Conservation (phyloP, 2,329 filamentous ascomycete genomes). For the Boeremia exigua region DNA sequence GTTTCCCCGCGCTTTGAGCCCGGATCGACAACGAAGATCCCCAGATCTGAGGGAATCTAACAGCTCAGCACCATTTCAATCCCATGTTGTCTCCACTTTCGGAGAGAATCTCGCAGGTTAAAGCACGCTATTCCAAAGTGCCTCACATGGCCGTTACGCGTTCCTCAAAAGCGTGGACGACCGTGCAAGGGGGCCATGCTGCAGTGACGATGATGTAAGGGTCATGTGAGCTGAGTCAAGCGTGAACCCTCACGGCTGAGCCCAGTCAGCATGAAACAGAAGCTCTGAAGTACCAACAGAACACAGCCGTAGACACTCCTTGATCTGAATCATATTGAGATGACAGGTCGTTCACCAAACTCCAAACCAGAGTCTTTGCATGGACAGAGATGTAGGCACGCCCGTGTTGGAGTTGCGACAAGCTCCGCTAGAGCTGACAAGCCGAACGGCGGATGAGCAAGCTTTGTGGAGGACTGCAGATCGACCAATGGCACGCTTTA, state of each 20-base stretch:
- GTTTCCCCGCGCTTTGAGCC: conserved; percentile 12
- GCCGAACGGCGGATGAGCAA: conserved; percentile 4
- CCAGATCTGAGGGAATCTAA: conserved; percentile 5
- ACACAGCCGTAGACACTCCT: background rate
- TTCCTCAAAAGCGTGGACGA: background rate
- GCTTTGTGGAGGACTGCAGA: conserved; percentile 4
- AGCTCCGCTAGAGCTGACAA: conserved; percentile 10
- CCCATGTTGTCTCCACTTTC: conserved; percentile 2
- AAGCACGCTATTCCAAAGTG: background rate
- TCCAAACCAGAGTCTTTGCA: background rate
- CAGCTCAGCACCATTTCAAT: background rate
- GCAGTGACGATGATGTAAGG: conserved; percentile 5
- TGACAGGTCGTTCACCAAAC: background rate
- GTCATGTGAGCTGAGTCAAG: background rate
- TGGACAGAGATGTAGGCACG: background rate
- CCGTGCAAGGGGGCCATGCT: conserved; percentile 3
- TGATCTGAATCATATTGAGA: background rate
- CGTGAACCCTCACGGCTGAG: background rate
- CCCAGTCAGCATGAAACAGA: background rate
- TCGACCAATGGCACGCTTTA: background rate
- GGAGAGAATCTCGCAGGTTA: conserved; percentile 13
- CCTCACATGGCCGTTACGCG: background rate
- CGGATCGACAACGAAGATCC: conserved; percentile 10
- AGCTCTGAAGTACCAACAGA: background rate
- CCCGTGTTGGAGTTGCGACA: background rate